These are phyloP conservation scores for Colletotrichum somersetense DNA, from an alignment of 2,329 filamentous ascomycete genomes.

Conservation along the genomic window DNA sequence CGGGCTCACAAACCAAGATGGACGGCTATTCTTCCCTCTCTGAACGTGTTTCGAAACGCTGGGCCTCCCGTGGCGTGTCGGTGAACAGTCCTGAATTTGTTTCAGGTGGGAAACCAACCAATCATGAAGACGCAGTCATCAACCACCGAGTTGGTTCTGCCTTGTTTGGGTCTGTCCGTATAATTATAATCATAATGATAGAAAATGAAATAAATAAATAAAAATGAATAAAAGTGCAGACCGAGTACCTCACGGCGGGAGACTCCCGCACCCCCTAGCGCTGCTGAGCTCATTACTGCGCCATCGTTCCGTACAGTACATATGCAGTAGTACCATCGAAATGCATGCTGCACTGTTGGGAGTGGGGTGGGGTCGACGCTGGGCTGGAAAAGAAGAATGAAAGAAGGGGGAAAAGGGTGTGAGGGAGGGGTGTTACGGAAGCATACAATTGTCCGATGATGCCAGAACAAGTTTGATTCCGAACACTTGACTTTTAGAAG, in stretches of 20 bases:
- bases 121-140: slow-evolving; percentile 19
- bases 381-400: not conserved
- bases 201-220: not conserved
- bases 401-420: no score
- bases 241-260: not conserved
- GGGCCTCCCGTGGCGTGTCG: slow-evolving; percentile 34
- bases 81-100: slow-evolving; percentile 44
- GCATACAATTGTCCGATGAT: slow-evolving; percentile 1
- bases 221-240: not conserved
- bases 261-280: not conserved
- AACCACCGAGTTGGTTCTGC: slow-evolving; percentile 15
- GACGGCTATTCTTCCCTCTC: slow-evolving; percentile 25
- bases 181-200: not conserved
- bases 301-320: not conserved
- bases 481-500: not conserved
- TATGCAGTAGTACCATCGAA: not conserved
- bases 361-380: not conserved
- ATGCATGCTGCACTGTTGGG: not conserved
- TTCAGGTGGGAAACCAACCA: slow-evolving; percentile 40
- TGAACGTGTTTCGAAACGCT: slow-evolving; percentile 41
- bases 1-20: not conserved
- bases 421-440: not conserved
- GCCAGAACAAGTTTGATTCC: not conserved
- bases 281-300: slow-evolving; percentile 4
- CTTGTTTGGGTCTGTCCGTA: slow-evolving; percentile 21